A percentile compares a stretch with the other conserved stretches of the same genome.
Evolutionary conservation across 2,329 filamentous ascomycete genomes (phyloP).

Genomic region (Penicillium sp.): DNA sequence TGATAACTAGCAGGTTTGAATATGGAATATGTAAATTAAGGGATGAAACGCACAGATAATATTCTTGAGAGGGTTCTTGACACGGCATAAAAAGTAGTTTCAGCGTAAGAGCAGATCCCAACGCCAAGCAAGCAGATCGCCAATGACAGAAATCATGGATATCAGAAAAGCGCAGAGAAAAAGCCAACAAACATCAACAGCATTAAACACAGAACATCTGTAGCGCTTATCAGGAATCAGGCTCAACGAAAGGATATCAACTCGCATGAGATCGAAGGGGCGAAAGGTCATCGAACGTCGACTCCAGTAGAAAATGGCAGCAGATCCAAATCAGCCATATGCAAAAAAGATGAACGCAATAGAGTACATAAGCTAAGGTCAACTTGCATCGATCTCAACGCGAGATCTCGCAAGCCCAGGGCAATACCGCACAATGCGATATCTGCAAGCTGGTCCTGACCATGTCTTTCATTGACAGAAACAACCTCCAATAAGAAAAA

Average conservation of each 20-base stretch:
- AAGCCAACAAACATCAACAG: slow-evolving; percentile 3
- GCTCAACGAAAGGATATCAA: slow-evolving; percentile 24
- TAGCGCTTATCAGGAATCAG: slow-evolving; percentile 27
- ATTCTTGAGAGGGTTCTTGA: slow-evolving; percentile 25
- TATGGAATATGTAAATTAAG: background rate
- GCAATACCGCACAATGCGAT: slow-evolving; percentile 1
- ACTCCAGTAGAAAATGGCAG: slow-evolving; percentile 16
- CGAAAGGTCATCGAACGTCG: slow-evolving; percentile 14
- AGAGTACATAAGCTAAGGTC: slow-evolving; percentile 36
- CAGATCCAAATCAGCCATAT: slow-evolving; percentile 6
- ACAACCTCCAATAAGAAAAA: slow-evolving; percentile 16
- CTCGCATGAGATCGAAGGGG: slow-evolving; percentile 9
- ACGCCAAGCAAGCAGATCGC: slow-evolving; percentile 39
- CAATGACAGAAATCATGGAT: slow-evolving; percentile 37
- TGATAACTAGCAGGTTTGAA: slow-evolving; percentile 5
- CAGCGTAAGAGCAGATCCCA: slow-evolving; percentile 30
- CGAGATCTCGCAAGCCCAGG: slow-evolving; percentile 8
- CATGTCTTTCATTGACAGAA: slow-evolving; percentile 20
- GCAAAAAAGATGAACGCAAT: slow-evolving; percentile 32
- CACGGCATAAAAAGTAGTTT: slow-evolving; percentile 29
- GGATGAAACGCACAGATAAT: slow-evolving; percentile 21
- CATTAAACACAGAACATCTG: slow-evolving; percentile 19
- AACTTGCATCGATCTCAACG: slow-evolving; percentile 18
- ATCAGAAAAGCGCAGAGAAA: slow-evolving; percentile 29
- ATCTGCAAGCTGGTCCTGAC: slow-evolving; percentile 9